Evolutionary conservation across 208 protist genomes (phyloP), one percentile per base, ranked within the genome.

Genomic region (Angomonas deanei): DNA sequence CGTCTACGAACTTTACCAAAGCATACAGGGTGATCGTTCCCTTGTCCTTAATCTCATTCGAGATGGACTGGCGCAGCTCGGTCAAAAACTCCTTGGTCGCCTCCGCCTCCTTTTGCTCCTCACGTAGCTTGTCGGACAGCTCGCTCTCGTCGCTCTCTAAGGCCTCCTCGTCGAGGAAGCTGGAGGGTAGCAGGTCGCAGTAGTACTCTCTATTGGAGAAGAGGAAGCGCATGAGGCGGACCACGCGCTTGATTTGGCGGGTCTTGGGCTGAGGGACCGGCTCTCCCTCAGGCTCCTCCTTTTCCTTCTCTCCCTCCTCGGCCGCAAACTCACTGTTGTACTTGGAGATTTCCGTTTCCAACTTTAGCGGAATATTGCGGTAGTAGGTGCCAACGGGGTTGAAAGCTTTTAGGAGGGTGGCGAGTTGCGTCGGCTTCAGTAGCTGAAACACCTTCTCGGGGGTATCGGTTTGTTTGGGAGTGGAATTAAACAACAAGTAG

Each of bases 391-490:
- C 80, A 8, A 91, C 71, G 1, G 91, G 91, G 71, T 92, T 84
- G 56, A 95, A 92, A 34, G 81, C 77, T 17, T 80, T 80, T 8
- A 95, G 72, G 15, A 83, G 70, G 62, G 91, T 72, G 61, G 80
- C 78, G 28, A 89, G 64, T 8, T 83, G 77, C 28, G 83, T 80
- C 0, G 91, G 91, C 72, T 97, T 97, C 56, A 95, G 46, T 28
- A 93, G 58, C 15, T 82, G 77, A 0, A 82, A 79, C 42, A 95
- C 84, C 74, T 93, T 89, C 26, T 58, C 76, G 30, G 84, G 70
- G 0, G 86, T 84, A 50, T 74, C 70, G 0, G 76, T 90, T 19
- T 79, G 32, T 61, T 81, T 87, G 1, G 88, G 88, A 0, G 84
- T 90, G 28, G 80, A 70, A 50, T 88, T 74, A 30, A 88, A 71